Conservation (phyloP, 1,139 yeast genomes). For the Suhomyces bokatorum region DNA sequence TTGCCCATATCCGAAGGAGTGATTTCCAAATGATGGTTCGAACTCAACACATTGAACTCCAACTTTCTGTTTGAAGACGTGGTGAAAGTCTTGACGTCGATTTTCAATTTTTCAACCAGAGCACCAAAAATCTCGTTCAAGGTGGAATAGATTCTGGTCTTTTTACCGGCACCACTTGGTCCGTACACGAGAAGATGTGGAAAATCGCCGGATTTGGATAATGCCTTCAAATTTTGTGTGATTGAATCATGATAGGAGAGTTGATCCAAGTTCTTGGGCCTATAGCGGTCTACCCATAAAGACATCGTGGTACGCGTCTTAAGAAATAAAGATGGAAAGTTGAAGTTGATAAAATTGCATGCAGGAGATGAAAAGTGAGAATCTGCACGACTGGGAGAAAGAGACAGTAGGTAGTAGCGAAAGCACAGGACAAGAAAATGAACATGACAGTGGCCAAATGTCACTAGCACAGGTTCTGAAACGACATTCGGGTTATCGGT, state of each 20-base stretch:
- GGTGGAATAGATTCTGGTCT: slow-evolving; percentile 85
- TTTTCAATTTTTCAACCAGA: slow-evolving; percentile 78
- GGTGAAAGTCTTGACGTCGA: slow-evolving; percentile 82
- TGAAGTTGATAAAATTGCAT: background rate
- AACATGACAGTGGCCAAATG: too few relatives aligned
- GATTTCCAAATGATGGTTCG: slow-evolving; percentile 88
- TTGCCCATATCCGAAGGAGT: slow-evolving; percentile 98
- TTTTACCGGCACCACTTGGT: slow-evolving; percentile 96
- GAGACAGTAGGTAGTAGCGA: background rate
- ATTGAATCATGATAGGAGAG: slow-evolving; percentile 69
- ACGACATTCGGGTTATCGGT: too few relatives aligned
- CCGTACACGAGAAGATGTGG: slow-evolving; percentile 94
- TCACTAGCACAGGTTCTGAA: too few relatives aligned
- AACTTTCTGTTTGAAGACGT: slow-evolving; percentile 72
- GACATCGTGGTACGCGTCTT: slow-evolving; percentile 53
- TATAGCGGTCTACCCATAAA: slow-evolving; percentile 93
- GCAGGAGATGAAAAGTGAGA: background rate
- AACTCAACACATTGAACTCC: slow-evolving; percentile 87
- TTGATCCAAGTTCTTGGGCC: slow-evolving; percentile 68
- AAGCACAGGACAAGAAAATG: too few relatives aligned
- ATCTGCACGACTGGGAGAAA: background rate
- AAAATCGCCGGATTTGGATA: slow-evolving; percentile 78
- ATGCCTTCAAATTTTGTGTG: slow-evolving; percentile 61
- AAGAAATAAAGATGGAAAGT: background rate
- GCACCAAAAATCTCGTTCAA: slow-evolving; percentile 79